Evolutionary conservation across 2,329 filamentous ascomycete species (phyloP).

Genomic region (Xylariaceae sp.): DNA sequence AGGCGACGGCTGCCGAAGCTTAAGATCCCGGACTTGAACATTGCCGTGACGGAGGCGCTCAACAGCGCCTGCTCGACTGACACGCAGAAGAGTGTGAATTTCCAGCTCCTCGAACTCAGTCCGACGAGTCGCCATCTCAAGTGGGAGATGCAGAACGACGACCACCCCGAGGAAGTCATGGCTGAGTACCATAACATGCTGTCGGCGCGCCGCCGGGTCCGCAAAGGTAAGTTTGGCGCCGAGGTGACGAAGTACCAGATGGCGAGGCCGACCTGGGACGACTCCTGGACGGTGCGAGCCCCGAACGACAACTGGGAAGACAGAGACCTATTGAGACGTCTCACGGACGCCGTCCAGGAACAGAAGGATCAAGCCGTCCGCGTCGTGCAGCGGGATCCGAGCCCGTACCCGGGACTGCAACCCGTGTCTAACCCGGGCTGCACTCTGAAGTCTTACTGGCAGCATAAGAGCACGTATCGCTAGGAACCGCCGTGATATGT

Average conservation of each 20-base stretch:
- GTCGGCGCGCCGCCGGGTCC: slow-evolving; percentile 15
- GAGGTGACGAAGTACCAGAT: slow-evolving; percentile 1
- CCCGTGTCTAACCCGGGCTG: slow-evolving; percentile 1
- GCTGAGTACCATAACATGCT: slow-evolving; percentile 20
- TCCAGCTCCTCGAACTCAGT: slow-evolving; percentile 3
- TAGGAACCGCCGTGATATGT: neutral
- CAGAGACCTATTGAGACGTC: neutral
- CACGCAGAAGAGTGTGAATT: slow-evolving; percentile 8
- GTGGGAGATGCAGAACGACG: neutral
- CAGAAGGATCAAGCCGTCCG: slow-evolving; percentile 15
- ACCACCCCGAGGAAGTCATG: neutral
- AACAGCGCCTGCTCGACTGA: slow-evolving; percentile 13
- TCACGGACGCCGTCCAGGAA: slow-evolving; percentile 11
- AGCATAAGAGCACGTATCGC: slow-evolving; percentile 12
- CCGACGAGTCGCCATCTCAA: slow-evolving; percentile 13
- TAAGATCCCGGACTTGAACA: slow-evolving; percentile 8
- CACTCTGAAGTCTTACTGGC: slow-evolving; percentile 14
- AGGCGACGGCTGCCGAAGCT: slow-evolving; percentile 10
- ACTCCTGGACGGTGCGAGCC: neutral
- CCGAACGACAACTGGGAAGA: slow-evolving; percentile 1
- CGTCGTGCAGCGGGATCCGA: slow-evolving; percentile 5
- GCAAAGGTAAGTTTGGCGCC: slow-evolving; percentile 15
- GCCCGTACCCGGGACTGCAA: slow-evolving; percentile 3
- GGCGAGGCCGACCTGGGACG: slow-evolving; percentile 11
- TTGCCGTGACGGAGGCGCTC: slow-evolving; percentile 7